phyloP scores from a whole-genome alignment of 805 yeast genomes.

The Cyberlindnera americana region DNA sequence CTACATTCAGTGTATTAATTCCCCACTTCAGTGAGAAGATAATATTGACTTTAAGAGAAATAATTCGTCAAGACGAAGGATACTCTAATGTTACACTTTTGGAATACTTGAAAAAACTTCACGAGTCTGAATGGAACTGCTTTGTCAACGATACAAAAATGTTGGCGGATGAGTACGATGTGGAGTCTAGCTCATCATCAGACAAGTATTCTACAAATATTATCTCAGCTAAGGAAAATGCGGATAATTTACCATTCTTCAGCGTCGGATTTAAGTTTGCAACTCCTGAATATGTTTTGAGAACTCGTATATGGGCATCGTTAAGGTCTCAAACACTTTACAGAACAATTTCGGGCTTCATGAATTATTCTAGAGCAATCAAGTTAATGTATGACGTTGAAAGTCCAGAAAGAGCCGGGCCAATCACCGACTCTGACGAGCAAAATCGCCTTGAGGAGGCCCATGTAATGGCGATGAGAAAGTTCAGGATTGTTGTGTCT shows the following conservation, averaged over 20 bases:
- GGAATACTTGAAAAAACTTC: slow-evolving; percentile 64
- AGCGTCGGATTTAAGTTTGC: slow-evolving; percentile 64
- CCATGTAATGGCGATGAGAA: slow-evolving; percentile 54
- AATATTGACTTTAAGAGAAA: slow-evolving; percentile 68
- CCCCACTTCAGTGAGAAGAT: slow-evolving; percentile 90
- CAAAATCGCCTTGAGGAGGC: slow-evolving; percentile 40
- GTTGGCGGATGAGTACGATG: slow-evolving; percentile 46
- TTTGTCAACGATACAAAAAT: slow-evolving; percentile 65
- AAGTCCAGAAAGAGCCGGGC: slow-evolving; percentile 32
- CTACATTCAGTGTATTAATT: slow-evolving; percentile 75
- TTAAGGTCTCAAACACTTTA: slow-evolving; percentile 69
- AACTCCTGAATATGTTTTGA: slow-evolving; percentile 50
- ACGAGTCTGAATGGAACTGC: slow-evolving; percentile 65
- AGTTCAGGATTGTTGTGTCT: slow-evolving; percentile 61
- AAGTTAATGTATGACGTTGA: slow-evolving; percentile 61
- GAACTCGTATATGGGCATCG: slow-evolving; percentile 79
- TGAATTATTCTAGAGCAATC: slow-evolving; percentile 68
- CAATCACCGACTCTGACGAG: slow-evolving; percentile 29
- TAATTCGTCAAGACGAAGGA: slow-evolving; percentile 67
- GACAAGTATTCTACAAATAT: slow-evolving; percentile 16
- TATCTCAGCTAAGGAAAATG: slow-evolving; percentile 24
- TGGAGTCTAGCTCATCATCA: slow-evolving; percentile 10
- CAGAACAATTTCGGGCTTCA: slow-evolving; percentile 70
- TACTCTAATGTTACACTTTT: slow-evolving; percentile 58
- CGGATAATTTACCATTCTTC: slow-evolving; percentile 53